Evolutionary conservation across 805 yeast genomes (phyloP), one percentile per base, ranked within the genome.

Genomic region (Saccharomycopsis vini): DNA sequence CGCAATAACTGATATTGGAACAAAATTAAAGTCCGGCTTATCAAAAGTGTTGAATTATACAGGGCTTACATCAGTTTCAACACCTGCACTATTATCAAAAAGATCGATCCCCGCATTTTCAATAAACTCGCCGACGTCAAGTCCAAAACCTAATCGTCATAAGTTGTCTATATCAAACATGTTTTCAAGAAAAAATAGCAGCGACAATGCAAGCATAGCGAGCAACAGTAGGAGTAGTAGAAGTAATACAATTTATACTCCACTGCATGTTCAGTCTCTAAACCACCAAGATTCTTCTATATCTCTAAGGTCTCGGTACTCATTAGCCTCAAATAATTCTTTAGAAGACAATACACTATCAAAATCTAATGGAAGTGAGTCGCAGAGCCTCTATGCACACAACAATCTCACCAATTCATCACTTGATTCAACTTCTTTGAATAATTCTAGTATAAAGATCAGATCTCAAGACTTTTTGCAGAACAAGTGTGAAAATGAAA

Each of bases 1-100:
- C 49, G 95, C 95, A 1, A 87, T 87, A 3, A 72, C 29, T 95
- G 95, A n/a, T 24, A 71, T 87, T 39, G 89, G 88, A 5, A 72
- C 76, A 40, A 69, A 79, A 43, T 68, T 86, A 35, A 75, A 68
- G 52, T 71, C 67, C 46, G 70, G 73, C 21, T 54, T 79, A 3
- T 62, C 71, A 4, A 67, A 66, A 39, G 77, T 74, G 1, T 57
- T 54, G 29, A 44, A 37, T 44, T 42, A 29, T 6, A 43, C 48
- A 13, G 48, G 47, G 10, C 19, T 44, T n/a, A 26, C 45, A 29
- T 21, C 28, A 13, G 12, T 22, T 19, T 22, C 38, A 7, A 18
- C 13, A 20, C n/a, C 43, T 30, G 21, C 44, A 20, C 19, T 24
- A 19, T 22, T 31, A 13, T 22, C 44, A 20, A 30, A 33, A 24